These are phyloP conservation scores for Spatholobus suberectus DNA, from an alignment of 306 rosid genomes.

Conservation along the genomic window DNA sequence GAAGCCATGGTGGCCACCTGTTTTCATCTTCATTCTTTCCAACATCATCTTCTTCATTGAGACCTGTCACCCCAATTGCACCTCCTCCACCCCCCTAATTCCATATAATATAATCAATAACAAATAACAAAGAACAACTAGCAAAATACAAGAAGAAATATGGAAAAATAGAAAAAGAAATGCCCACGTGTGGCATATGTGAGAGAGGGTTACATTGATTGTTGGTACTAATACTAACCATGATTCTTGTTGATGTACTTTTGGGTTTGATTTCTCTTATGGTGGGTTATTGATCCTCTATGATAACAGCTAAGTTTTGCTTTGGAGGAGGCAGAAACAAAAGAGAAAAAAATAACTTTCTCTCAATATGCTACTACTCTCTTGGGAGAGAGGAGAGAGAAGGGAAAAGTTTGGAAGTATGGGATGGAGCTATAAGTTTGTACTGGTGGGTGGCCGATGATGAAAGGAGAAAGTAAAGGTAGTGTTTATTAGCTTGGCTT, in stretches of 20 bases:
- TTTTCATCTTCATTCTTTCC: conserved; percentile 47
- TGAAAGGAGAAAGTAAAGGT: conserved; percentile 43
- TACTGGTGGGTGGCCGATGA: conserved; percentile 53
- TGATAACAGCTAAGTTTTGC: conserved; percentile 24
- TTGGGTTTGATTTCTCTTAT: conserved; percentile 40
- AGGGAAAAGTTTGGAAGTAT: conserved; percentile 16
- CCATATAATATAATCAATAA: conserved; percentile 11
- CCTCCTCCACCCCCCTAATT: conserved; percentile 48
- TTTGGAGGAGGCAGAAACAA: conserved; percentile 8
- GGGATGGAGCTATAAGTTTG: conserved; percentile 33
- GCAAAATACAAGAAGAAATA: background rate
- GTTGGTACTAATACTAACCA: conserved; percentile 48
- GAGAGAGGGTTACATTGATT: conserved; percentile 16
- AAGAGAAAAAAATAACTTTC: conserved; percentile 21
- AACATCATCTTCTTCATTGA: conserved; percentile 33
- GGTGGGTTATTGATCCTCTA: conserved; percentile 34
- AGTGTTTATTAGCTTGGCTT: conserved; percentile 45
- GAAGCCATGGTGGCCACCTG: conserved; percentile 73
- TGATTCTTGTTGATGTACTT: conserved; percentile 45
- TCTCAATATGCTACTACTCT: conserved; percentile 32
- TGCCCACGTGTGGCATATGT: conserved; percentile 17
- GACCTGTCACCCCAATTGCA: conserved; percentile 16
- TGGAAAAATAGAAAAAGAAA: background rate
- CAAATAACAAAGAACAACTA: background rate
- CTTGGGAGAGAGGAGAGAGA: conserved; percentile 25